A percentile compares a stretch with the other conserved stretches of the same genome.
phyloP scores from a whole-genome alignment of 1,139 yeast genomes.

The Lodderomyces elongisporus region DNA sequence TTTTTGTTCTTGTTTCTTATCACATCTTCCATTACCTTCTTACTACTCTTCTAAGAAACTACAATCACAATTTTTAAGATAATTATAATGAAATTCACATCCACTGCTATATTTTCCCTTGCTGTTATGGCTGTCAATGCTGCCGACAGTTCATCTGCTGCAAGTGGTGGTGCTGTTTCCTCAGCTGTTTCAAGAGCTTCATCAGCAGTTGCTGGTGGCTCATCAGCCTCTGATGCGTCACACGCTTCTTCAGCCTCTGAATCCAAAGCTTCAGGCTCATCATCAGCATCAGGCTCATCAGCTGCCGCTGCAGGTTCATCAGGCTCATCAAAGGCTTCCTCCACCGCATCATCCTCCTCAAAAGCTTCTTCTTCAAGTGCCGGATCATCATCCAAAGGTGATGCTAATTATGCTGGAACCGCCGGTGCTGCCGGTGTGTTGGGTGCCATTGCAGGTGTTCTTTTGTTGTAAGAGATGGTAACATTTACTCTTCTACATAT shows the following conservation, averaged over 20 bases:
- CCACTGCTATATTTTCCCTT: conserved; percentile 9
- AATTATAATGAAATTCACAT: conserved; percentile 11
- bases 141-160: conserved; percentile 12
- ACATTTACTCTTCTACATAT: too few relatives aligned
- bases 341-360: conserved; percentile 3
- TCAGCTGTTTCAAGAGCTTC: conserved; percentile 7
- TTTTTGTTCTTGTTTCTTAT: too few relatives aligned
- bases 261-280: conserved; percentile 16
- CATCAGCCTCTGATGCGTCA: conserved; percentile 6
- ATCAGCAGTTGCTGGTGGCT: conserved; percentile 10
- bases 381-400: conserved; percentile 13
- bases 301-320: too few relatives aligned
- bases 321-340: conserved; percentile 7
- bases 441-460: conserved; percentile 27
- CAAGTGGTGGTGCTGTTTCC: conserved; percentile 4
- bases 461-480: conserved; percentile 29
- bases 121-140: conserved; percentile 10
- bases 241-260: conserved; percentile 11
- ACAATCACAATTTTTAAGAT: too few relatives aligned
- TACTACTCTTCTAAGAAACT: too few relatives aligned
- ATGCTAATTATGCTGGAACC: conserved; percentile 16
- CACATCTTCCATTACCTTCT: too few relatives aligned
- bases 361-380: conserved; percentile 13
- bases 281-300: conserved; percentile 15
- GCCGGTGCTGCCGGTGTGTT: conserved; percentile 21